Evolutionary conservation across 2,329 filamentous ascomycete genomes (phyloP), one percentile per base, ranked within the genome.

Genomic region (Trichoderma sp.): DNA sequence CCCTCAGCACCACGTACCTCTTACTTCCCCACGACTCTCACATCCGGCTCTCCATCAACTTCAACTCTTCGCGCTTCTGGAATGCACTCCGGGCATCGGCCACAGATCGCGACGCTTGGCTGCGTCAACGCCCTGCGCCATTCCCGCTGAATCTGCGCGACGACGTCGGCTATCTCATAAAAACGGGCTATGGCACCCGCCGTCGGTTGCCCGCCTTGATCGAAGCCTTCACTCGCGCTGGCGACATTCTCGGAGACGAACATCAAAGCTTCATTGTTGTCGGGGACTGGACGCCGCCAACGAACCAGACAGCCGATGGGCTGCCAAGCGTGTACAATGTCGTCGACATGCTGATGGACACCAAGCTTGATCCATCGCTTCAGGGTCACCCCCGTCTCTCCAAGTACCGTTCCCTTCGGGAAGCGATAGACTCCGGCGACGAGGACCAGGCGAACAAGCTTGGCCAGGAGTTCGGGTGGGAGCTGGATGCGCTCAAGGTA

Each of bases 121-220:
- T 83, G 19, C 75, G 74, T 68, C 68, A 72, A 68, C 26, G 12
- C 26, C 68, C 74, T 58, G 76, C 76, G n/a, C 68, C 67, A n/a
- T 78, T 79, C 63, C 77, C 79, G 3, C 73, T 85, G 63, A 77
- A 83, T 63, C 72, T 81, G 43, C 73, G 74, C 59, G 74, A 74
- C 44, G 83, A 85, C 63, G 78, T 85, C 7, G 81, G 79, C 39
- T 77, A 83, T 67, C 78, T 86, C 57, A 74, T 86, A 68, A 86
- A 86, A 74, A 85, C 83, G 5, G 83, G 83, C 34, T 85, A 83
- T 70, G 83, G 83, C 62, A 85, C 83, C 19, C 78, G 79, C 54
- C 73, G 79, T 57, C 79, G 83, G 15, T 75, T 85, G 30, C 73
- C 77, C 5, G 77, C 79, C 12, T 79, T 82, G 71, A 72, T 85